phyloP scores from a whole-genome alignment of 805 yeast genomes.

The Candida glaebosa region DNA sequence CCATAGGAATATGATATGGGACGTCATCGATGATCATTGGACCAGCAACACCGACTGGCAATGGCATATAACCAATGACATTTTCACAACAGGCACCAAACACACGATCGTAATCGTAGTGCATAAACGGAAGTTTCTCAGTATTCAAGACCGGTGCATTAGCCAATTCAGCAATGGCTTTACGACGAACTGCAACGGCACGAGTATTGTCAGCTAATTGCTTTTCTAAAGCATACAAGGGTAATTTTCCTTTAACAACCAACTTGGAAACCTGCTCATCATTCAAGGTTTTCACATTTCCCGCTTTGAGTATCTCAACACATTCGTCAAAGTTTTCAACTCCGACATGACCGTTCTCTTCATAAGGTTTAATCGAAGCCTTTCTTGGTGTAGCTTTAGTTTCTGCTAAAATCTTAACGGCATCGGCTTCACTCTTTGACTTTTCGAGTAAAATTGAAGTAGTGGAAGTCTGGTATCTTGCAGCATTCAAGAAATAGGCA shows the following conservation, averaged over 20 bases:
- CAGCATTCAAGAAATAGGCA: constrained; percentile 80
- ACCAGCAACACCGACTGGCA: constrained; percentile 98
- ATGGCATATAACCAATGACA: constrained; percentile 93
- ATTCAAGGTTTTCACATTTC: constrained; percentile 60
- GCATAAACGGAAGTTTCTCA: constrained; percentile 68
- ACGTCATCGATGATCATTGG: constrained; percentile 89
- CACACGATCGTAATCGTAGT: constrained; percentile 92
- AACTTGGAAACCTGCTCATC: constrained; percentile 74
- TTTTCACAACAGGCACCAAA: constrained; percentile 99
- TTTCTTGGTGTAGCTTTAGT: constrained; percentile 3
- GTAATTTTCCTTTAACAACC: constrained; percentile 73
- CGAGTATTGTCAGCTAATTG: constrained; percentile 84
- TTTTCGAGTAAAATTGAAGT: constrained; percentile 38
- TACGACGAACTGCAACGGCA: constrained; percentile 91
- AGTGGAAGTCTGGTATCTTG: constrained; percentile 60
- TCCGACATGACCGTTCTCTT: constrained; percentile 13
- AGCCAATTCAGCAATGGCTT: constrained; percentile 81
- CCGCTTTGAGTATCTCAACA: constrained; percentile 59
- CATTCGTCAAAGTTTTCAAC: constrained; percentile 61
- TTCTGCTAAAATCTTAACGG: constrained; percentile 3
- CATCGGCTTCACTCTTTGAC: constrained; percentile 4
- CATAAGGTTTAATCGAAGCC: constrained; percentile 6
- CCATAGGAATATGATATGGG: constrained; percentile 94
- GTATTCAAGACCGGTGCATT: constrained; percentile 76
- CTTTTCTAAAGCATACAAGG: constrained; percentile 91